These are phyloP conservation scores for Carex myosuroides DNA, from an alignment of 176 grass and related monocot genomes.

Conservation along the genomic window DNA sequence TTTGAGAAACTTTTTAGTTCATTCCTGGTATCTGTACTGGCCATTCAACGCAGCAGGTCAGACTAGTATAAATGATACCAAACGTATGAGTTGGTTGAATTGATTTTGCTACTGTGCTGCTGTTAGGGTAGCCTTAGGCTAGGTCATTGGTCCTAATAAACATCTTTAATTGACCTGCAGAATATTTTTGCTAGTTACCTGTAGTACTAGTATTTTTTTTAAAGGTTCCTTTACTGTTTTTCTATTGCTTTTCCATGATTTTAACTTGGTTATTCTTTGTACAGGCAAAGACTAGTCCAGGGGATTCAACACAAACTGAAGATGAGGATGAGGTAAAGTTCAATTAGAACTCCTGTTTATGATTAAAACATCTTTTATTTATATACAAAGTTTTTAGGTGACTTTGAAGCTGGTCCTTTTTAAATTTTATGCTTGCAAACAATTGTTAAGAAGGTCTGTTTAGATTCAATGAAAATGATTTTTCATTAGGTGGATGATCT, in stretches of 20 bases:
- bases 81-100: neutral
- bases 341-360: neutral
- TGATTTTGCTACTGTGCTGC: neutral
- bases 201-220: neutral
- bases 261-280: neutral
- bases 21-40: neutral
- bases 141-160: neutral
- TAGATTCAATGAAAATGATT: neutral
- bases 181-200: neutral
- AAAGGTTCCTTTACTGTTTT: neutral
- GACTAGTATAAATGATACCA: neutral
- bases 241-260: neutral
- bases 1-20: neutral
- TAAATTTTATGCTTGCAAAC: neutral
- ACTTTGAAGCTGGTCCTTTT: neutral
- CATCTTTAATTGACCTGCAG: neutral
- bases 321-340: neutral
- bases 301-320: constrained; percentile 15
- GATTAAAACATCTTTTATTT: neutral
- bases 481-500: neutral
- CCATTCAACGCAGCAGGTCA: neutral
- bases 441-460: neutral
- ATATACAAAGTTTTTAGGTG: neutral
- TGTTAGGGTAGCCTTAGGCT: neutral
- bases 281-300: constrained; percentile 12